Evolutionary conservation across 1,284 basidiomycete species (phyloP).

Genomic region (Cystobasidiaceae sp.): DNA sequence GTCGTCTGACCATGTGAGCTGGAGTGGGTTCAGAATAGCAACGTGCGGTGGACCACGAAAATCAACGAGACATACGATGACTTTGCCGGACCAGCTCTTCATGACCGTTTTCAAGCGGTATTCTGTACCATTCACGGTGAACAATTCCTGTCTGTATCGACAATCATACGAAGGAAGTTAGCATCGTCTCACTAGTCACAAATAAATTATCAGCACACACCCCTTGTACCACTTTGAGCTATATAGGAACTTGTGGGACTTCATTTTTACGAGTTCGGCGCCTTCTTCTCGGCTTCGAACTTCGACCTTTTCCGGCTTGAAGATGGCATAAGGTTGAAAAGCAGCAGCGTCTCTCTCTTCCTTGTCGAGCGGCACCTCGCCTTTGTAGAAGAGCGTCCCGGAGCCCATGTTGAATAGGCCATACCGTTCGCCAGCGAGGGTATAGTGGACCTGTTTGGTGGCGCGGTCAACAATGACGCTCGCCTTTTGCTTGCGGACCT

Average conservation of each 20-base stretch:
- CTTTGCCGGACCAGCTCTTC: constrained; percentile 2
- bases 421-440: neutral
- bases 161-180: too few relatives aligned
- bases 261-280: too few relatives aligned
- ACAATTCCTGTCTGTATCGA: neutral
- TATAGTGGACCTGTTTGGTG: neutral
- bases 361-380: too few relatives aligned
- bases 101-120: neutral
- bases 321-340: too few relatives aligned
- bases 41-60: neutral
- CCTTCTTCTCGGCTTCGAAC: too few relatives aligned
- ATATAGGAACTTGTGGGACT: too few relatives aligned
- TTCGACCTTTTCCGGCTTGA: too few relatives aligned
- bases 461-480: neutral
- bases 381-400: too few relatives aligned
- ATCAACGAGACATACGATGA: neutral
- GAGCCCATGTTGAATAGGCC: neutral
- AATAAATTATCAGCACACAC: neutral
- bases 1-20: neutral
- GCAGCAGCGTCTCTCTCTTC: too few relatives aligned
- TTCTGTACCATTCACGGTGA: neutral
- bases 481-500: neutral
- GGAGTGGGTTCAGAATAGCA: neutral
- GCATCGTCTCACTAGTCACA: too few relatives aligned
- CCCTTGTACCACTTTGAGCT: too few relatives aligned